Evolutionary conservation across 176 grass and related monocot genomes (phyloP).

Genomic region (Bolboschoenus planiculmis): DNA sequence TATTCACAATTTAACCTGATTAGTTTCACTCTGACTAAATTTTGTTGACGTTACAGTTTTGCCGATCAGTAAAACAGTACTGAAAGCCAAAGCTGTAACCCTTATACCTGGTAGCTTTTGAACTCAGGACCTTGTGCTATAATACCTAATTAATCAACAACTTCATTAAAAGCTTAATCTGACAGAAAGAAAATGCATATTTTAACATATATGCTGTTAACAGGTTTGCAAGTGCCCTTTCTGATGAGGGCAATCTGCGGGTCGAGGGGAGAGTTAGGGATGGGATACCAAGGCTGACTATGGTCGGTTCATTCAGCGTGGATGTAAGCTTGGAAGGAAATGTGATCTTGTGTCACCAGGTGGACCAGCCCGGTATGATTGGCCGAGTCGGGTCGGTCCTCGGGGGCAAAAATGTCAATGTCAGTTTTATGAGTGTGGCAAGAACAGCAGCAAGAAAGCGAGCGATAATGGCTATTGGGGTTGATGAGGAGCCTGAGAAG

Average conservation of each 20-base stretch:
- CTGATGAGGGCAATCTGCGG: conserved; percentile 50
- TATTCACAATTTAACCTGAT: neutral
- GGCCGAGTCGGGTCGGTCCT: conserved; percentile 57
- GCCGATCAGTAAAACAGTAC: neutral
- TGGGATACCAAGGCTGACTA: conserved; percentile 53
- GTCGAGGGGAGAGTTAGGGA: conserved; percentile 71
- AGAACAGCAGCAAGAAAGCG: conserved; percentile 67
- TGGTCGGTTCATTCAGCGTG: conserved; percentile 55
- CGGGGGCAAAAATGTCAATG: conserved; percentile 64
- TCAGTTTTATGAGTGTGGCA: conserved; percentile 90
- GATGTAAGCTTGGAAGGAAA: conserved; percentile 81
- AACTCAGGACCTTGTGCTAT: neutral
- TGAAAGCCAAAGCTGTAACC: neutral
- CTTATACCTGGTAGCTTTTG: neutral
- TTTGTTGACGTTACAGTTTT: neutral
- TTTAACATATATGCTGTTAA: neutral
- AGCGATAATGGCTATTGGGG: conserved; percentile 76
- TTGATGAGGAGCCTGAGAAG: conserved; percentile 63
- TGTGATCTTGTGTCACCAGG: conserved; percentile 68
- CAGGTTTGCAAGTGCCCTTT: conserved; percentile 67
- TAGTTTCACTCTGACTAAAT: neutral
- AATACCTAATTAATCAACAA: neutral
- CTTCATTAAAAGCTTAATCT: neutral
- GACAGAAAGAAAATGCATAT: neutral
- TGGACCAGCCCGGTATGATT: conserved; percentile 78